Evolutionary conservation across 2,329 filamentous ascomycete species (phyloP), one percentile per base, ranked within the genome.

Genomic region (Rutstroemia sp.): DNA sequence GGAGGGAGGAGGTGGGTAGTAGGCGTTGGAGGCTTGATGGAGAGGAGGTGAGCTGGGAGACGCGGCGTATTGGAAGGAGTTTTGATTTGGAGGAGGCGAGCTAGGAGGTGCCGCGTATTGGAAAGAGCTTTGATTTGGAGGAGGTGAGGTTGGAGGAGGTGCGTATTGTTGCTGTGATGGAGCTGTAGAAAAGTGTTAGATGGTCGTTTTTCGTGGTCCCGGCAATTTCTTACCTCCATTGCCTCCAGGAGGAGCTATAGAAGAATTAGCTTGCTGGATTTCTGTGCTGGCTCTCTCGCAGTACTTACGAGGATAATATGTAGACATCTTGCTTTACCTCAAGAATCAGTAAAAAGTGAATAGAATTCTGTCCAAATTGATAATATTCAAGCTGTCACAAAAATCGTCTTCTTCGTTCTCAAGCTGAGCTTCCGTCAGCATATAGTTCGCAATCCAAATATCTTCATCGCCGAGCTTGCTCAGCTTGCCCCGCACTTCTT

Each of bases 251-350:
- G 67, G 65, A 63, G 67, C 67, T 70, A 42, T 49, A 23, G 19
- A 18, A 52, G 44, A 54, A 49, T 66, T 60, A 68, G 61, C 51
- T 58, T 58, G 39, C 27, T n/a, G 25, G 34, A 49, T 44, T 23
- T 34, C n/a, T 25, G 46, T 25, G 42, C 46, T 52, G 59, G 58
- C 47, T 8, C 3, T 34, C 30, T 14, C 30, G 37, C 34, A n/a
- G 39, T 30, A 66, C 69, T 61, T 59, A 71, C 69, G 69, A 65
- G 69, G 69, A 63, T 70, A 70, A 48, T 68, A 68, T 34, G 60
- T 59, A 25, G 66, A 67, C 65, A 69, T 68, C 38, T 46, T 61
- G 52, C 55, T 9, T 27, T 37, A 41, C n/a, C 5, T 19, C 10
- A 16, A n/a, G 21, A 54, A 30, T 42, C 2, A 8, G 39, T 21